Evolutionary conservation across 2,329 filamentous ascomycete genomes (phyloP), one percentile per base, ranked within the genome.

Genomic region (Aspergillus japonicus): DNA sequence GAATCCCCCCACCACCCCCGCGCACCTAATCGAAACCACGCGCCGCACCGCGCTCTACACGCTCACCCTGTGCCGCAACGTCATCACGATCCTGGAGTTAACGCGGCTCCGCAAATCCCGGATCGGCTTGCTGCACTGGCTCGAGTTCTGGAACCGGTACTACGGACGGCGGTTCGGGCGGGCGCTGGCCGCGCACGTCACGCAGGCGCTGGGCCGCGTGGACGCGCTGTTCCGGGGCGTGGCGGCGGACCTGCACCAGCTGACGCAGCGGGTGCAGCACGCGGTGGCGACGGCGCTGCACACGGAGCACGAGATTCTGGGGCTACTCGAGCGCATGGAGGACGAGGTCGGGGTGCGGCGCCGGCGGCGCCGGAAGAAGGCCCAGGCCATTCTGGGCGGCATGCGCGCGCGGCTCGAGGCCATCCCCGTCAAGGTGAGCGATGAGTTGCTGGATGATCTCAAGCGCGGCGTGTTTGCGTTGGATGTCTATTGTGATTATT

Each of bases 381-480:
- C 70, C 12, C 63, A 61, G 26, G 35, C 48, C 5, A 64, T 70
- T 8, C 49, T 73, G 33, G 57, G 67, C 14, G 63, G 63, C 19
- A 60, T 73, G 67, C 63, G 69, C 4, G 47, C 49, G 33, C 60
- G 57, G 23, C 64, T 74, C 33, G 70, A 73, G 57, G 48, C 52
- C 0, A 72, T 73, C 24, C 72, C 71, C 8, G 64, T 73, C 8
- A 66, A 66, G 21, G 68, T 74, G 11, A 60, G 58, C 14, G 64
- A 74, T 48, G 63, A 67, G 8, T 61, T 72, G 19, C 72, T 69
- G 23, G 66, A 68, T 49, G 70, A 72, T 39, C 57, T 74, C 61
- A 73, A 73, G 61, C 68, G 71, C 19, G 70, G 68, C 1, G 60
- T 74, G 7, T 73, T 73, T 52, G 68, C 65, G 5, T 58, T 74